A percentile compares a stretch with the other conserved stretches of the same genome.
These are phyloP conservation scores for Crassisporium funariophilum DNA, from an alignment of 768 basidiomycete genomes.

Conservation along the genomic window DNA sequence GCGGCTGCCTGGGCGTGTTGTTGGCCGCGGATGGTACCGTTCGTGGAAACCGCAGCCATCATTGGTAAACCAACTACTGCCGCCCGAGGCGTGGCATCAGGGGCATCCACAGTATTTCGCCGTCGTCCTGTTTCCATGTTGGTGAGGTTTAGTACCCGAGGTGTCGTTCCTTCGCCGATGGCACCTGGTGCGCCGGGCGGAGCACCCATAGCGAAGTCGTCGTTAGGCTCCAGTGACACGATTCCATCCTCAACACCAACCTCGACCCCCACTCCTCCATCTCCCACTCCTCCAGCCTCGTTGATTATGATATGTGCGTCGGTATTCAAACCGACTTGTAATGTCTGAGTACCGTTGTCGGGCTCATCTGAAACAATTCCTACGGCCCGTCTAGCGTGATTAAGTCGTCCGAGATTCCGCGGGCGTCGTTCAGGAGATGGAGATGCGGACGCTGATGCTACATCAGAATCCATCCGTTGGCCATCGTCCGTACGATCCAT, in stretches of 20 bases:
- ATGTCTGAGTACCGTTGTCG: constrained; percentile 19
- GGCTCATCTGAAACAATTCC: constrained; percentile 46
- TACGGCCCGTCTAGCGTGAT: constrained; percentile 31
- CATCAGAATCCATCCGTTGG: constrained; percentile 21
- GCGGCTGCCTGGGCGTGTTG: constrained; percentile 7
- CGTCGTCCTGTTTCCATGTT: not conserved
- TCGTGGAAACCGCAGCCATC: constrained; percentile 10
- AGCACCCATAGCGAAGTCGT: constrained; percentile 88
- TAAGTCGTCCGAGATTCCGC: constrained; percentile 21
- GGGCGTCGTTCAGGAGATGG: constrained; percentile 35
- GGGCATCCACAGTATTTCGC: constrained; percentile 43
- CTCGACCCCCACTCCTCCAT: constrained; percentile 36
- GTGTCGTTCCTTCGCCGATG: constrained; percentile 39
- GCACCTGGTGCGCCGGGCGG: constrained; percentile 90
- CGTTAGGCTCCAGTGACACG: constrained; percentile 77
- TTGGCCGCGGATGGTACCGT: not conserved
- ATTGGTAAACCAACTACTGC: constrained; percentile 56
- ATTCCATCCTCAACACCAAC: constrained; percentile 76
- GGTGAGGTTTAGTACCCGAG: constrained; percentile 24
- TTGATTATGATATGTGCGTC: constrained; percentile 50
- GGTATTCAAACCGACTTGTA: constrained; percentile 22
- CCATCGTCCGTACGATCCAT: constrained; percentile 36
- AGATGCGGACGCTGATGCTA: constrained; percentile 32
- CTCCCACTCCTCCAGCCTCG: constrained; percentile 31
- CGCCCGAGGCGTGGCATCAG: constrained; percentile 67